A percentile compares a stretch with the other conserved stretches of the same genome.
Evolutionary conservation across 2,329 filamentous ascomycete genomes (phyloP).

Genomic region (Aureobasidium mangrovei): DNA sequence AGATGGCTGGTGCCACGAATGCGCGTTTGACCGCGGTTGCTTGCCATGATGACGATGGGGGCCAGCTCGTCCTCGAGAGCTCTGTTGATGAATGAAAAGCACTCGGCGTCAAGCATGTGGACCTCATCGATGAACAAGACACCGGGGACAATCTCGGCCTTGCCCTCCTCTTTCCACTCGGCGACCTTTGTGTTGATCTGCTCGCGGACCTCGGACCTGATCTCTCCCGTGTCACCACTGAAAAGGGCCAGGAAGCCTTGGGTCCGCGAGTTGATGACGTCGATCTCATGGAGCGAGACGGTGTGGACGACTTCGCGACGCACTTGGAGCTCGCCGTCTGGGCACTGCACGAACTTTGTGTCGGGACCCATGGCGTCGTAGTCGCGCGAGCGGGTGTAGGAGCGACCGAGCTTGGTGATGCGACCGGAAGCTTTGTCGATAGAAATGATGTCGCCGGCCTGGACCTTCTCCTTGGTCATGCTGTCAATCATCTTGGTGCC

Average conservation of each 20-base stretch:
- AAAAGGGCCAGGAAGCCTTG: slow-evolving; percentile 96
- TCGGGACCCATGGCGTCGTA: slow-evolving; percentile 99
- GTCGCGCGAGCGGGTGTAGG: slow-evolving; percentile 87
- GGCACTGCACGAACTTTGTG: slow-evolving; percentile 96
- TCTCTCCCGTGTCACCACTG: slow-evolving; percentile 96
- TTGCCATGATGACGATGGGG: slow-evolving; percentile 98
- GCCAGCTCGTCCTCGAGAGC: slow-evolving; percentile 90
- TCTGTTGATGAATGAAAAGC: slow-evolving; percentile 97
- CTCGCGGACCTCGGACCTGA: slow-evolving; percentile 90
- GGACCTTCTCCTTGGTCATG: slow-evolving; percentile 98
- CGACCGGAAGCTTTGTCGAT: slow-evolving; percentile 98
- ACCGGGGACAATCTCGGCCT: slow-evolving; percentile 93
- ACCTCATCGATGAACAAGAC: slow-evolving; percentile 98
- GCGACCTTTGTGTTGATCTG: slow-evolving; percentile 99
- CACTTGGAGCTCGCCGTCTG: slow-evolving; percentile 94
- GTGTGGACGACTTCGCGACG: slow-evolving; percentile 96
- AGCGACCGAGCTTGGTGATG: slow-evolving; percentile 93
- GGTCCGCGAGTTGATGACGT: slow-evolving; percentile 98
- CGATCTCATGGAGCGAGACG: slow-evolving; percentile 93
- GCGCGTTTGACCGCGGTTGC: slow-evolving; percentile 83
- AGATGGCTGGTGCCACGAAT: slow-evolving; percentile 86
- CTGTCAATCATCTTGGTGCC: slow-evolving; percentile 99
- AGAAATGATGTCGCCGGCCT: slow-evolving; percentile 96
- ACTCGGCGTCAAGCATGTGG: slow-evolving; percentile 99
- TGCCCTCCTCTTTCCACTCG: slow-evolving; percentile 99